These are phyloP conservation scores for Pascua sp. DNA, from an alignment of 1,284 basidiomycete genomes.

Conservation along the genomic window DNA sequence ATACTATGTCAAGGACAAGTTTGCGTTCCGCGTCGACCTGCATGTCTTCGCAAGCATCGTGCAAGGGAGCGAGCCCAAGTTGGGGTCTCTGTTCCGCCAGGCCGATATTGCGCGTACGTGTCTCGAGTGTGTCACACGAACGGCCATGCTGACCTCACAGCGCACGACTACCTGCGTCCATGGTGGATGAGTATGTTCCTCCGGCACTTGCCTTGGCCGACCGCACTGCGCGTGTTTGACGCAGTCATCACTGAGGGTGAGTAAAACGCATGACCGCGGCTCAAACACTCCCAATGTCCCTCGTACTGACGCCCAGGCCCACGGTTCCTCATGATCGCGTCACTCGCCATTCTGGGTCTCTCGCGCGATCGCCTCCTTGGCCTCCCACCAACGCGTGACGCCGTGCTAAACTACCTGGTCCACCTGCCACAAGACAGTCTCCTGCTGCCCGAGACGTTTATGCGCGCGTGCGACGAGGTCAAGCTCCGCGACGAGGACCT, in stretches of 20 bases:
- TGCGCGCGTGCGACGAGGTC: conserved; percentile 40
- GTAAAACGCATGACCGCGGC: conserved; percentile 2
- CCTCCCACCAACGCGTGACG: conserved; percentile 21
- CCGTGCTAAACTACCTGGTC: conserved; percentile 35
- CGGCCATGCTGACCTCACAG: conserved; percentile 15
- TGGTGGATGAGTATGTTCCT: conserved; percentile 60
- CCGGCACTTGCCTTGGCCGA: conserved; percentile 69
- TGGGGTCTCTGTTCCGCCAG: conserved; percentile 60
- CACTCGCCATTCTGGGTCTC: conserved; percentile 62
- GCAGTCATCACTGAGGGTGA: conserved; percentile 80
- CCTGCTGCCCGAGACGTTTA: conserved; percentile 44
- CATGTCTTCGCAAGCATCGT: conserved; percentile 71
- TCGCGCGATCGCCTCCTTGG: conserved; percentile 38
- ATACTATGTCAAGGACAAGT: conserved; percentile 69
- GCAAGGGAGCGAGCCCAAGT: conserved; percentile 61
- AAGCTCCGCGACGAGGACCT: conserved; percentile 45
- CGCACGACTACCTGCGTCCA: conserved; percentile 35
- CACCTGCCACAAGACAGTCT: conserved; percentile 43
- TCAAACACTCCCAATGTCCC: neutral
- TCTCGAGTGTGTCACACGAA: neutral
- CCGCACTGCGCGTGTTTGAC: conserved; percentile 78
- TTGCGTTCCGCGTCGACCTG: conserved; percentile 75
- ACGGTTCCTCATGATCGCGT: conserved; percentile 73
- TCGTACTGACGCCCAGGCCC: conserved; percentile 56
- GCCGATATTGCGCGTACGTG: conserved; percentile 52